Evolutionary conservation across 768 basidiomycete species (phyloP), one percentile per base, ranked within the genome.

Genomic region (Pulveroboletus ravenelii): DNA sequence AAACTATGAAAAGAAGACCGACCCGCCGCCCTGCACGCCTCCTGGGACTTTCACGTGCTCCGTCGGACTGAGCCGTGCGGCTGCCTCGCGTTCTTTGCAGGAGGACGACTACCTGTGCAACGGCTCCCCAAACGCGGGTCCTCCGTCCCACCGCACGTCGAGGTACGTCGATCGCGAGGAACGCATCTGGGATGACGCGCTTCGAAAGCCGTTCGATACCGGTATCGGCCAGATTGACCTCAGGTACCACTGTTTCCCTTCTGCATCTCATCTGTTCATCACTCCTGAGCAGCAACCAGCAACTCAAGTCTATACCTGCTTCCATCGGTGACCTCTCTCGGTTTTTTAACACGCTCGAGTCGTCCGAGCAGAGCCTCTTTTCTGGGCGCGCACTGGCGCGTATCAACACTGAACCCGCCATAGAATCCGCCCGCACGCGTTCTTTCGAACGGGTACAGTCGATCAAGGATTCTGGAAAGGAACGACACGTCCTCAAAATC

Each of bases 401-500:
- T 32, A 54, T 71, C 39, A 54, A 56, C 29, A 72, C 74, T 1
- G 67, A 72, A 20, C 71, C 74, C 8, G 34, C 51, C 40, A 56
- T 53, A 50, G 63, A 59, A 31, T 62, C 60, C 2, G 12, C 44
- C 10, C 55, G 54, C 15, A 49, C 50, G 38, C 60, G 60, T 42
- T 65, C 61, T 6, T 61, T 68, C 9, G 62, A 58, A 7, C 53
- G 66, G 34, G 59, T 63, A 3, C 53, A 64, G 57, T 62, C 64
- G 12, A 56, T 69, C 36, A 54, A 57, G 37, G 64, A 66, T 45
- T 51, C 55, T 32, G 73, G 75, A 1, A 65, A 74, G 35, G 72
- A 76, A 9, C 72, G 72, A 58, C 72, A 79, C 43, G 70, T 79
- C 32, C 70, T 87, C 5, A 74, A 79, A 27, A 66, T 90, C 5